Evolutionary conservation across 1,284 basidiomycete species (phyloP), one percentile per base, ranked within the genome.

Genomic region (Schizopora paradoxa): DNA sequence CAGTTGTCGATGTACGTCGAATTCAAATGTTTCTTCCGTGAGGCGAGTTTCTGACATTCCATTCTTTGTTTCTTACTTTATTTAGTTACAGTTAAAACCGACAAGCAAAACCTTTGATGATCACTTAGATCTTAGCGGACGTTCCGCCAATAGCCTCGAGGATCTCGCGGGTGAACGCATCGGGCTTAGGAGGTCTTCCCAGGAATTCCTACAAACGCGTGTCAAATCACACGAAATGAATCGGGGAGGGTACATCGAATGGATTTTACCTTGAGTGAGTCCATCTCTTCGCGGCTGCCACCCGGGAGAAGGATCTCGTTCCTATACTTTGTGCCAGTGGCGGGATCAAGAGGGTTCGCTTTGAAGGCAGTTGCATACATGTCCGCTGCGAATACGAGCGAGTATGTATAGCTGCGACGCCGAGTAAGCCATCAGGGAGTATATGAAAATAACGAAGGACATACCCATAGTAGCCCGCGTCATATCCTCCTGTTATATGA

Each of bases 321-420:
- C 1, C 78, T 66, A 58, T 82, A 82, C 29, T 62, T 55, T 40
- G 61, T 56, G 1, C 79, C 78, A 11, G 76, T 75, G 18, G 63
- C 65, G 1, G 82, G 79, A 57, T 83, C 76, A 49, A 91, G 68
- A 19, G 86, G 87, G 53, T 86, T 81, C 34, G 69, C 66, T 60
- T 84, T 82, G 69, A 91, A 91, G n/a, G 90, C 75, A 4, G 82
- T 82, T 35, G 73, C 67, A 62, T 85, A 89, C 85, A 89, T 89
- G 62, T 89, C 86, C 34, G 81, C 74, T 0, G 84, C 82, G 61
- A 86, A 87, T 25, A 86, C 84, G 16, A 84, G 69, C 5, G 79
- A 84, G 54, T 82, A 86, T 2, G 73, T 79, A 61, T 85, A 83
- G 2, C 77, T 77, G 48, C 22, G 28, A 40, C 43, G 26, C 19